These are phyloP conservation scores for Hortiboletus flavorubellus DNA, from an alignment of 768 basidiomycete genomes.

Conservation along the genomic window DNA sequence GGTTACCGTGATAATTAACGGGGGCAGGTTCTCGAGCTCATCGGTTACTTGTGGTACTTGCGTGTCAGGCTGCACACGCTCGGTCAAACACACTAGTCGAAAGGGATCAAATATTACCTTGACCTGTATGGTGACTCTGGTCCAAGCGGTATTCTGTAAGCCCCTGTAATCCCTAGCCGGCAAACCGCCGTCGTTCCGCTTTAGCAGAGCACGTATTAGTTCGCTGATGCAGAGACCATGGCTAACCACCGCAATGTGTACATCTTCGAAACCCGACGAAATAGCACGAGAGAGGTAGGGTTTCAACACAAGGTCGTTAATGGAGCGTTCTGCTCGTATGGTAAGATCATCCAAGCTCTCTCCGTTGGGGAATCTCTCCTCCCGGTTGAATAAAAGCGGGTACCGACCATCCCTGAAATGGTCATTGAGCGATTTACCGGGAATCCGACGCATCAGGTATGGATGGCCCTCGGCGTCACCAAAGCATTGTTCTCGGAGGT, in stretches of 20 bases:
- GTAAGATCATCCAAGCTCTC: constrained; percentile 67
- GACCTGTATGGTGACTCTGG: constrained; percentile 47
- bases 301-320: constrained; percentile 49
- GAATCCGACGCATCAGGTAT: constrained; percentile 32
- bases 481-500: constrained; percentile 67
- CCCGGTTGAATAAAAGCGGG: constrained; percentile 44
- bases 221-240: constrained; percentile 72
- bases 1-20: constrained; percentile 44
- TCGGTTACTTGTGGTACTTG: constrained; percentile 19
- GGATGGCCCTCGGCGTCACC: constrained; percentile 67
- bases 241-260: constrained; percentile 67
- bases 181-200: constrained; percentile 36
- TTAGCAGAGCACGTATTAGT: constrained; percentile 50
- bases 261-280: constrained; percentile 35
- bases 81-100: background rate
- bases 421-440: constrained; percentile 37
- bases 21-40: constrained; percentile 25
- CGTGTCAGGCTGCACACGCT: constrained; percentile 27
- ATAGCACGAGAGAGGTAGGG: constrained; percentile 49
- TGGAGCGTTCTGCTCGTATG: constrained; percentile 46
- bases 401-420: constrained; percentile 53
- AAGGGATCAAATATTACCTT: constrained; percentile 34
- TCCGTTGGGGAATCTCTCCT: constrained; percentile 63
- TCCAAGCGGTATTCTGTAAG: constrained; percentile 70
- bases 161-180: constrained; percentile 39